Base-by-base conservation (phyloP, 257 asterid species). In the Cinchona pubescens region DNA sequence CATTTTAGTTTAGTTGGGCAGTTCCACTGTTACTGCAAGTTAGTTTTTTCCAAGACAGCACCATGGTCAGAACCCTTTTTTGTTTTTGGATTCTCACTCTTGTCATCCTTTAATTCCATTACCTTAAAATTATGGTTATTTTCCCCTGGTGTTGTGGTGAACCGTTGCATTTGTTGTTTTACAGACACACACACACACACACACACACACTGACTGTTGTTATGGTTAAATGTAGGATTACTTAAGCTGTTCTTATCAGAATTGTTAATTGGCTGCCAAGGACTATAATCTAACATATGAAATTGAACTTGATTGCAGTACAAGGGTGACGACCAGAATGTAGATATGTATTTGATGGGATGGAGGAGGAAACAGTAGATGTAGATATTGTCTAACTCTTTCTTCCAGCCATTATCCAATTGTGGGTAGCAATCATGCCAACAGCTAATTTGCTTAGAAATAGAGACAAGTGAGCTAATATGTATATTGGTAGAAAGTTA, bases 351-450 rank as follows among this genome's bases (percentile, higher is more conserved):
- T n/a, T n/a, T n/a, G 92, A 84, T 63, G 94, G 82, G 37, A 68
- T 45, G 21, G 96, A 92, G 38, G 95, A 90, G 78, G 97, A 90
- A 83, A 58, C 75, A 23, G 85, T 64, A 74, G 94, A 87, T 72
- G 94, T 90, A 79, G 97, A 92, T 81, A 86, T 90, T 1, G 87
- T 85, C 71, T 92, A n/a, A n/a, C n/a, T n/a, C n/a, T n/a, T n/a
- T n/a, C n/a, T n/a, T n/a, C n/a, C n/a, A n/a, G n/a, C n/a, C n/a
- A n/a, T n/a, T n/a, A n/a, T n/a, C n/a, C n/a, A n/a, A n/a, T n/a
- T n/a, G n/a, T n/a, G n/a, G n/a, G n/a, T n/a, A n/a, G n/a, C n/a
- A n/a, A n/a, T n/a, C n/a, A n/a, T n/a, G n/a, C n/a, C n/a, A n/a
- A n/a, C 1, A 27, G 21, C 23, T 43, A 15, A 25, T 73, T 59